Evolutionary conservation across 2,329 filamentous ascomycete genomes (phyloP), one percentile per base, ranked within the genome.

Genomic region (Cordyceps cicadae): DNA sequence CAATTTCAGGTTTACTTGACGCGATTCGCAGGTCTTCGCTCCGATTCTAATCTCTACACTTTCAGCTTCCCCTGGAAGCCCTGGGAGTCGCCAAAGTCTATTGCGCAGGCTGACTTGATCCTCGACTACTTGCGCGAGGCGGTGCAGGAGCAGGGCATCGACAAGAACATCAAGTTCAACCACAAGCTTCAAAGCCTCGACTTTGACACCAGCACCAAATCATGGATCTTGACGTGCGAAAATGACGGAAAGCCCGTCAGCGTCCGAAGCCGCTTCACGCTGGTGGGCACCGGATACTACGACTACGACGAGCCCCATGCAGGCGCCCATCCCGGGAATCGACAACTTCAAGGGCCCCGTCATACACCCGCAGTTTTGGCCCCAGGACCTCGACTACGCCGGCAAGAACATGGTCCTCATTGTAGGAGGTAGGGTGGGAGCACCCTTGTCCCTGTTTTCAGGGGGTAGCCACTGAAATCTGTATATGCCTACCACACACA

Each of bases 321-420:
- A 82, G 29, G 75, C 81, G 0, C 69, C 74, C 0, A 90, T 92
- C 49, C 87, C 88, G 0, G 87, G 87, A 0, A 76, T 92, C 12
- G 78, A 86, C 1, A 77, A 77, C 19, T 92, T 92, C 75, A 80
- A 79, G 60, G 87, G 88, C 37, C 70, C 77, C 34, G 76, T 85
- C 7, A 75, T 88, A 5, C 87, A 90, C 64, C 88, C 88, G 0
- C 88, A 91, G 67, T 90, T 88, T 77, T 93, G 89, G 89, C 87
- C 88, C 0, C 76, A 87, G 60, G 79, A 85, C 53, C 74, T 89
- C 45, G 81, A 89, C 67, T 87, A 87, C 69, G 72, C 77, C 6
- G 77, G 78, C 70, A 90, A 92, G 72, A 82, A 83, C 50, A 77
- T 93, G 24, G 81, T 90, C 49, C 78, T 93, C 62, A 83, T n/a